A percentile compares a stretch with the other conserved stretches of the same genome.
phyloP scores from a whole-genome alignment of 371 early-diverging fungal genomes.

The Circinella umbellata region DNA sequence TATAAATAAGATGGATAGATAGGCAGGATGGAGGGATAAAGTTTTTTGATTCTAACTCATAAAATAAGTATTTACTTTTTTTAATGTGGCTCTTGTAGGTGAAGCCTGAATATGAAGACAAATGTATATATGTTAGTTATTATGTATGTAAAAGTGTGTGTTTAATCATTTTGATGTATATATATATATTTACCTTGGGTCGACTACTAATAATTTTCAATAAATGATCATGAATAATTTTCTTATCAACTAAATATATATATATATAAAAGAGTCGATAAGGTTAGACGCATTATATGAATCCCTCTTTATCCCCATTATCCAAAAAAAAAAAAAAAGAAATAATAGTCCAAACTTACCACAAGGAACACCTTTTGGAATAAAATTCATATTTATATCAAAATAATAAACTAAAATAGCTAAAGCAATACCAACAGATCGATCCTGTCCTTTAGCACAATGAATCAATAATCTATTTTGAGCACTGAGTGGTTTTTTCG shows the following conservation, averaged over 20 bases:
- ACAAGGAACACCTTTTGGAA: constrained; percentile 21
- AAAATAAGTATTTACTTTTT: constrained; percentile 33
- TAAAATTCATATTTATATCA: constrained; percentile 42
- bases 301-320: background rate
- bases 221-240: constrained; percentile 65
- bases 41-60: constrained; percentile 18
- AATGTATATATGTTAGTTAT: background rate
- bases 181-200: constrained; percentile 29
- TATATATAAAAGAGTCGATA: no score
- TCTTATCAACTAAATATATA: constrained; percentile 58
- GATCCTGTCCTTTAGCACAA: constrained; percentile 66
- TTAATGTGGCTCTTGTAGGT: constrained; percentile 31
- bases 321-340: no score
- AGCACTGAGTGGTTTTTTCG: constrained; percentile 29
- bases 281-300: no score
- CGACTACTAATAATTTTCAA: constrained; percentile 71
- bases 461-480: constrained; percentile 53
- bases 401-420: constrained; percentile 64
- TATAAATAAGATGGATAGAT: no score
- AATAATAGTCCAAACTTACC: constrained; percentile 17
- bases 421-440: constrained; percentile 81
- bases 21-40: no score
- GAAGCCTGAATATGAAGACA: constrained; percentile 8
- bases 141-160: no score
- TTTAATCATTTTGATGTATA: no score